These are phyloP conservation scores for Bryum argenteum DNA, from an alignment of 225 moss, liverwort and hornwort genomes.

Conservation along the genomic window DNA sequence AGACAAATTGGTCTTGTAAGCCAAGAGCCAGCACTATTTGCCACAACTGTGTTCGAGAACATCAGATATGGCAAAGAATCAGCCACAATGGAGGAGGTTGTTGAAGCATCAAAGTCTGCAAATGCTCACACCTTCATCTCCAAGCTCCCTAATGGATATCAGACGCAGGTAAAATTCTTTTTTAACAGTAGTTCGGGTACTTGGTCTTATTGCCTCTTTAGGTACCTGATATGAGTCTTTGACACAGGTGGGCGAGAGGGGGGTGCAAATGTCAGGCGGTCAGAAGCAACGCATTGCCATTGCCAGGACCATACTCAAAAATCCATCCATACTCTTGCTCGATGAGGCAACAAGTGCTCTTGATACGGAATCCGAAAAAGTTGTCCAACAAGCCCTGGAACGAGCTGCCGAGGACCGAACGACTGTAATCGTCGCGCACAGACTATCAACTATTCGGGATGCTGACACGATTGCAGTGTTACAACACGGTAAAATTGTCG, in stretches of 20 bases:
- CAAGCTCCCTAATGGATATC: constrained; percentile 65
- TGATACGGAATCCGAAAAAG: constrained; percentile 62
- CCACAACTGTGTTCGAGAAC: constrained; percentile 59
- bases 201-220: not conserved
- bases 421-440: constrained; percentile 64
- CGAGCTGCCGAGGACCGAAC: constrained; percentile 51
- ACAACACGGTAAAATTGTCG: constrained; percentile 59
- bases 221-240: not conserved
- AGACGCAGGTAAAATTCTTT: constrained; percentile 51
- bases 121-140: constrained; percentile 79
- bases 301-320: constrained; percentile 70
- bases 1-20: constrained; percentile 70
- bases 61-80: constrained; percentile 59
- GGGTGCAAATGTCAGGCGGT: constrained; percentile 65
- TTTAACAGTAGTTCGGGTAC: too few relatives aligned
- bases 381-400: constrained; percentile 62
- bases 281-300: constrained; percentile 77
- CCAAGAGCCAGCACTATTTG: constrained; percentile 73
- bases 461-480: constrained; percentile 67
- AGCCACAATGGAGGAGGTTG: constrained; percentile 59
- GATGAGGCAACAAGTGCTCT: constrained; percentile 84
- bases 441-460: constrained; percentile 59
- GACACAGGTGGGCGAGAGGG: constrained; percentile 69
- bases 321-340: constrained; percentile 60
- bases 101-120: constrained; percentile 63